Evolutionary conservation across 1,284 basidiomycete genomes (phyloP), one percentile per base, ranked within the genome.

Genomic region (Cryptococcus sp.): DNA sequence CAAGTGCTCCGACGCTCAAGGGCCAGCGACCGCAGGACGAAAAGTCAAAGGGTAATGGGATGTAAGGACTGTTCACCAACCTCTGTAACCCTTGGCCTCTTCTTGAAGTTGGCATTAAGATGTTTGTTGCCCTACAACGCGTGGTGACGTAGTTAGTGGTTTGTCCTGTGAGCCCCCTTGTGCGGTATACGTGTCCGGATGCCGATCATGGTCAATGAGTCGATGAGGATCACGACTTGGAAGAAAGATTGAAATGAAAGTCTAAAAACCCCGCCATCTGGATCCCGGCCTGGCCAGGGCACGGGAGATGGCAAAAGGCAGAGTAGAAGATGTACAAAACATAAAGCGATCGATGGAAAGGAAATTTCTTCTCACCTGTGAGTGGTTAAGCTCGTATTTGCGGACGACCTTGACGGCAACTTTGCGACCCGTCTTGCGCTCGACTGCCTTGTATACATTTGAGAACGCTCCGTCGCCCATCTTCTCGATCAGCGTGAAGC

Each of bases 391-490:
- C 74, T 99, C 96, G 74, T 87, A 95, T 79, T 99, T 99, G 72
- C 96, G 89, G 53, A 99, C 96, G 53, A 95, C 90, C 81, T 98
- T 98, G 82, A 98, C 91, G 64, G 96, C 96, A 39, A 96, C 91
- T 78, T 90, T 90, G 74, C 87, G 83, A 19, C 88, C 87, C 17
- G 88, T 88, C 54, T 84, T 81, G 56, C 86, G 81, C 78, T 97
- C 90, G 54, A 90, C 72, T 3, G 93, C 96, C 77, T 92, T 93
- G 85, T 96, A 99, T 3, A 99, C 96, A 74, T 97, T 93, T 13
- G 95, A 98, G 78, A 99, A 99, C 41, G 96, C 96, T 64, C 96
- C 96, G 70, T 96, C 93, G 82, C 93, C 93, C 93, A 95, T 96
- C 84, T 95, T 95, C 65, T 90, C 87, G 19, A 92, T 64, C 20